A percentile compares a stretch with the other conserved stretches of the same genome.
These are phyloP conservation scores for Microdochium trichocladiopsis DNA, from an alignment of 2,329 filamentous ascomycete genomes.

Conservation along the genomic window DNA sequence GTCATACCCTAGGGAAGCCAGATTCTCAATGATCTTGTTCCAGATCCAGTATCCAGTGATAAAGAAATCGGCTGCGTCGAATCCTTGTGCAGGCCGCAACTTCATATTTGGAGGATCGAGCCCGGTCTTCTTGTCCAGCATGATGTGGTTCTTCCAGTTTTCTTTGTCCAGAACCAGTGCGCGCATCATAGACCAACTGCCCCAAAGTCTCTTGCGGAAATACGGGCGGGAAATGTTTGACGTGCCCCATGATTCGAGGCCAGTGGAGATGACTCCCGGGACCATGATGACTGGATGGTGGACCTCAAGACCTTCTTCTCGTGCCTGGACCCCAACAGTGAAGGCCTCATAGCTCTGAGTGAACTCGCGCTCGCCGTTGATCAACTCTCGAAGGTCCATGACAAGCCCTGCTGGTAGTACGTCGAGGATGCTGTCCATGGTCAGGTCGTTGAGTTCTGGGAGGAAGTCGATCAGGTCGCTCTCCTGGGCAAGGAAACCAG, in stretches of 20 bases:
- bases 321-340: constrained; percentile 77
- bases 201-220: constrained; percentile 92
- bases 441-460: constrained; percentile 61
- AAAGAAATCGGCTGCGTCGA: constrained; percentile 96
- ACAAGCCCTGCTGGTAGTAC: constrained; percentile 81
- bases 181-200: constrained; percentile 98
- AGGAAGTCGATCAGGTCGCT: constrained; percentile 80
- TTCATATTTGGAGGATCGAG: constrained; percentile 88
- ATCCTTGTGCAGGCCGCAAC: constrained; percentile 86
- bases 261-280: constrained; percentile 94
- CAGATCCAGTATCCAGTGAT: constrained; percentile 94
- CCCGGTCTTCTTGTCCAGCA: constrained; percentile 88
- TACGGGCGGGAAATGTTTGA: constrained; percentile 78
- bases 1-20: constrained; percentile 93
- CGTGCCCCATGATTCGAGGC: constrained; percentile 94
- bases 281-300: constrained; percentile 94
- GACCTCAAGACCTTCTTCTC: constrained; percentile 71
- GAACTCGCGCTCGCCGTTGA: constrained; percentile 76
- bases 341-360: constrained; percentile 91
- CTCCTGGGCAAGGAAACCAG: constrained; percentile 81
- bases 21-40: constrained; percentile 97
- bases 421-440: constrained; percentile 80
- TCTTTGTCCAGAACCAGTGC: constrained; percentile 90
- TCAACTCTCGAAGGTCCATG: constrained; percentile 76
- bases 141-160: constrained; percentile 91